phyloP scores from a whole-genome alignment of 352 stramenopile species.

The Phytopythium litorale region DNA sequence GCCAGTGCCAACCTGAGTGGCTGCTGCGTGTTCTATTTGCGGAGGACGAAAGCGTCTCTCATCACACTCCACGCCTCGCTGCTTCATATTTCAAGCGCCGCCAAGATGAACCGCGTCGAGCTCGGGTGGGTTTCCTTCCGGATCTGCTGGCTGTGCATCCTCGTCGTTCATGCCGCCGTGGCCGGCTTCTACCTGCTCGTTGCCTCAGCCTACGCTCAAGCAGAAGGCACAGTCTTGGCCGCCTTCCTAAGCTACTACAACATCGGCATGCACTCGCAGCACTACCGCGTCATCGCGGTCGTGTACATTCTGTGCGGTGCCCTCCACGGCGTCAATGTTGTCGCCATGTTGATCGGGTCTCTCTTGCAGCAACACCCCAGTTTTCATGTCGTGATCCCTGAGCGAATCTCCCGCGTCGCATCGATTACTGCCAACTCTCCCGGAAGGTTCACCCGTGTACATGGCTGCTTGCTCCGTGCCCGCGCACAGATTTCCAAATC shows the following conservation, averaged over 20 bases:
- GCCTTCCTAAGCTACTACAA: constrained; percentile 8
- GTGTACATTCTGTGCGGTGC: constrained; percentile 13
- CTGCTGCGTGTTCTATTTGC: no score
- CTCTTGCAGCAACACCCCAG: not conserved
- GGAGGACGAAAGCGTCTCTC: no score
- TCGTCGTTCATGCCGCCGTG: constrained; percentile 4
- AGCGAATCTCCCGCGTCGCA: not conserved
- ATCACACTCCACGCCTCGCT: no score
- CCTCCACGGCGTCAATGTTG: constrained; percentile 10
- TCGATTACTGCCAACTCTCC: not conserved
- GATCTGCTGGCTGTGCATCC: not conserved
- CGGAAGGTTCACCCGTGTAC: not conserved
- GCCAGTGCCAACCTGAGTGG: no score
- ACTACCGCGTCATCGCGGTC: constrained; percentile 7
- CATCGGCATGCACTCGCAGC: constrained; percentile 12
- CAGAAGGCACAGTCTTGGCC: constrained; percentile 6
- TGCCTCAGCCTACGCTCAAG: constrained; percentile 7
- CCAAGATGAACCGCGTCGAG: not conserved
- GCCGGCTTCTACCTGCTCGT: constrained; percentile 13
- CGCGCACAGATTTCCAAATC: not conserved
- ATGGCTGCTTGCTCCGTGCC: not conserved
- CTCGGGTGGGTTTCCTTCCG: not conserved
- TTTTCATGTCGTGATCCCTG: not conserved
- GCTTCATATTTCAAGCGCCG: not conserved
- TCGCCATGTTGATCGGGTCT: constrained; percentile 15